A percentile compares a stretch with the other conserved stretches of the same genome.
phyloP scores from a whole-genome alignment of 805 yeast species.

The Monosporozyma unispora region DNA sequence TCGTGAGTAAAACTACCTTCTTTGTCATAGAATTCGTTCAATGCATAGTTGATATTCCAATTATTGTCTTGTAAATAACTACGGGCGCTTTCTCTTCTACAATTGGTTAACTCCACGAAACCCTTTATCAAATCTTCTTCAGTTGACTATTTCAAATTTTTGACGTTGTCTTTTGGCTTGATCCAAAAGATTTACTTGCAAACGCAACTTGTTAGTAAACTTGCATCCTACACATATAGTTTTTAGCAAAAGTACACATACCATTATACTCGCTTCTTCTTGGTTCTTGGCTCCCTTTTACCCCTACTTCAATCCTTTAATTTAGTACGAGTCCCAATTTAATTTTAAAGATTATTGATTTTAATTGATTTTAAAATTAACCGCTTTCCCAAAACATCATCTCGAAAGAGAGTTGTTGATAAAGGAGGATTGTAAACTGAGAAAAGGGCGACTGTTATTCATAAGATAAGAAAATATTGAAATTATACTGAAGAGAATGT shows the following conservation, averaged over 20 bases:
- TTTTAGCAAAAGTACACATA: not conserved
- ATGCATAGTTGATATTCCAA: conserved; percentile 26
- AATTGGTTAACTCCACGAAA: conserved; percentile 20
- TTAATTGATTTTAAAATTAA: not conserved
- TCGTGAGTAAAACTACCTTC: conserved; percentile 16
- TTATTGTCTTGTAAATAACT: conserved; percentile 18
- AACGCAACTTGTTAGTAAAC: not conserved
- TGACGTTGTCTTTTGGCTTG: not conserved
- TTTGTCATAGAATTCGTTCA: conserved; percentile 27
- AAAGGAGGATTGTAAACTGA: not conserved
- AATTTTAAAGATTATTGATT: not conserved
- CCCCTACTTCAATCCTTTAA: not conserved
- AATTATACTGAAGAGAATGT: not conserved
- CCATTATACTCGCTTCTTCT: not conserved
- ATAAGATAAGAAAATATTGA: not conserved
- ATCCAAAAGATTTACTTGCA: no score
- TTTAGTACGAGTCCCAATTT: not conserved
- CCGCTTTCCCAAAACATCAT: not conserved
- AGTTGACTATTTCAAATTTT: not conserved
- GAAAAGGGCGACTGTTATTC: not conserved
- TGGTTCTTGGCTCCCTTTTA: no score
- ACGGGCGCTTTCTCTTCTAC: conserved; percentile 14
- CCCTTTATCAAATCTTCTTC: conserved; percentile 9
- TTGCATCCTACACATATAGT: not conserved
- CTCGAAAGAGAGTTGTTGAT: not conserved